phyloP scores from a whole-genome alignment of 768 basidiomycete species.

The Suillus bovinus region DNA sequence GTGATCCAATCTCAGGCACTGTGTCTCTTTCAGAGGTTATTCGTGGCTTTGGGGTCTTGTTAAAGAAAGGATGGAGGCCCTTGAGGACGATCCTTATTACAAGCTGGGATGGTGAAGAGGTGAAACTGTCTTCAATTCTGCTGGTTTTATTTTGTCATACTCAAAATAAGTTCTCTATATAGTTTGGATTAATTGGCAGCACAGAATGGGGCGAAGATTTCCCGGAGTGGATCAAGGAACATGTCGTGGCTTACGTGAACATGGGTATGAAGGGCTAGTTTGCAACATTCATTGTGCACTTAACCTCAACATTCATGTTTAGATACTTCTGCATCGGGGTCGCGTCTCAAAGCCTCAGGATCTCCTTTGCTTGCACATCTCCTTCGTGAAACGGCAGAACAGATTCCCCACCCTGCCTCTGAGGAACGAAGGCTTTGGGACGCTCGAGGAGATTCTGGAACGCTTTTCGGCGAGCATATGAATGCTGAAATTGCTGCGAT shows the following conservation, averaged over 20 bases:
- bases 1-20: constrained; percentile 80
- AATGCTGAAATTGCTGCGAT: constrained; percentile 30
- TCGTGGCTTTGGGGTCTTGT: constrained; percentile 67
- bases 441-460: constrained; percentile 55
- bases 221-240: constrained; percentile 48
- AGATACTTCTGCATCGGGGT: constrained; percentile 53
- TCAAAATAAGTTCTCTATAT: background rate
- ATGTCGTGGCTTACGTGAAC: constrained; percentile 66
- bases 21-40: constrained; percentile 77
- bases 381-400: constrained; percentile 63
- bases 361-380: constrained; percentile 86
- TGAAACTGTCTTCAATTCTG: constrained; percentile 16
- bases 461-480: constrained; percentile 37
- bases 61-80: constrained; percentile 81
- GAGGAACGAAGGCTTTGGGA: constrained; percentile 75
- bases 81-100: constrained; percentile 71
- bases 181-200: constrained; percentile 57
- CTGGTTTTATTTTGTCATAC: constrained; percentile 1
- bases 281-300: constrained; percentile 4
- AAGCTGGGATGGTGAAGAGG: constrained; percentile 77
- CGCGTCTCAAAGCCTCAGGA: constrained; percentile 50
- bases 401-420: constrained; percentile 73
- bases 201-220: constrained; percentile 76
- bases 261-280: constrained; percentile 36
- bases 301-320: background rate